Percentiles rank a stretch among this genome's conserved stretches.
Evolutionary conservation across 768 basidiomycete genomes (phyloP).

Genomic region (Podaxis sp.): DNA sequence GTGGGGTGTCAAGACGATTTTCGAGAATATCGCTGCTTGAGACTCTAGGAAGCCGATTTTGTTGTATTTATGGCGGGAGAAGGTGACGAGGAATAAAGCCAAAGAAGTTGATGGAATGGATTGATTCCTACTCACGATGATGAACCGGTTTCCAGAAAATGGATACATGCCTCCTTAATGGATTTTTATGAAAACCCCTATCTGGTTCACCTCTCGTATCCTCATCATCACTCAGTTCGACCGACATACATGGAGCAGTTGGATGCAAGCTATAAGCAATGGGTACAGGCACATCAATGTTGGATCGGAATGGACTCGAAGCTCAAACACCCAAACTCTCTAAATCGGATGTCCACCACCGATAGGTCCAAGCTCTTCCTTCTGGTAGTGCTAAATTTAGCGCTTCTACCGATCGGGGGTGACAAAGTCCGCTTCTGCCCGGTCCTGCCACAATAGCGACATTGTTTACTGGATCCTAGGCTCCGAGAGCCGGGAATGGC

Average conservation of each 20-base stretch:
- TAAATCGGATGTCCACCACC: background rate
- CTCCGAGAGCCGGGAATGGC: background rate
- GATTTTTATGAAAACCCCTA: background rate
- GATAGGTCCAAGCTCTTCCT: background rate
- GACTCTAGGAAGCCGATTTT: background rate
- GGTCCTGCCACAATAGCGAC: background rate
- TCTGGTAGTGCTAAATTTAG: background rate
- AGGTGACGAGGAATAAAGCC: background rate
- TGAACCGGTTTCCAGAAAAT: background rate
- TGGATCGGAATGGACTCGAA: background rate
- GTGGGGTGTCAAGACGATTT: slow-evolving; percentile 80
- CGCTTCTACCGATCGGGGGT: background rate
- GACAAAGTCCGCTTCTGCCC: background rate
- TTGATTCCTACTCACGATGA: background rate
- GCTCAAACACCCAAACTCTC: background rate
- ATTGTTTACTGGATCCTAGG: background rate
- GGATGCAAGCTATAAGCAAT: background rate
- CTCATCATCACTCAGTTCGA: background rate
- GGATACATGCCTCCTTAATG: background rate
- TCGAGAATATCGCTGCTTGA: slow-evolving; percentile 49
- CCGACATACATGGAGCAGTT: background rate
- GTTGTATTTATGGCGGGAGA: background rate
- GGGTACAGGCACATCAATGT: background rate
- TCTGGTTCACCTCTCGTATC: background rate
- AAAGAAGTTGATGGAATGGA: background rate